phyloP scores from a whole-genome alignment of 495 filamentous ascomycete genomes.

The Aspergillus haitiensis region DNA sequence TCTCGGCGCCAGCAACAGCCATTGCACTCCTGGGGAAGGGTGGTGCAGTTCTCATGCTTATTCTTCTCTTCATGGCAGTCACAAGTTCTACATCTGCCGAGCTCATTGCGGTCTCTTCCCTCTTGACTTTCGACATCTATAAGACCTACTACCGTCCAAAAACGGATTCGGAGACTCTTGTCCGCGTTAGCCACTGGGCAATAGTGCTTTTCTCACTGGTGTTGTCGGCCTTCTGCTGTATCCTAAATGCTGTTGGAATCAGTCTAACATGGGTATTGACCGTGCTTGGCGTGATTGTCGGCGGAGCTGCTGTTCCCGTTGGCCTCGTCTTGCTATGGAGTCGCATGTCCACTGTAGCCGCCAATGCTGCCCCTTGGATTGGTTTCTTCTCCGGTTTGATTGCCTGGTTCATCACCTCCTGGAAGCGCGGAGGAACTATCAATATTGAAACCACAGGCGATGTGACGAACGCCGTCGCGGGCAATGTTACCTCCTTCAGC shows the following conservation, averaged over 20 bases:
- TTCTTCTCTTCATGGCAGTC: constrained; percentile 57
- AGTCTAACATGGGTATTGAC: constrained; percentile 50
- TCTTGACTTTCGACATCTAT: constrained; percentile 59
- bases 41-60: constrained; percentile 48
- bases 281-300: constrained; percentile 47
- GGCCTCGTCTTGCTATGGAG: constrained; percentile 42
- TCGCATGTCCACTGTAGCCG: constrained; percentile 37
- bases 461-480: constrained; percentile 41
- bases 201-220: constrained; percentile 51
- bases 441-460: constrained; percentile 37
- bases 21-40: constrained; percentile 50
- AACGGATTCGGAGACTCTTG: constrained; percentile 43
- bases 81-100: constrained; percentile 52
- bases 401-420: constrained; percentile 39
- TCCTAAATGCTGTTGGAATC: constrained; percentile 45
- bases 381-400: constrained; percentile 32
- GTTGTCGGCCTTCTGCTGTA: constrained; percentile 46
- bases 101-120: constrained; percentile 54
- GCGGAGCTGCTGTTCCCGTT: constrained; percentile 42
- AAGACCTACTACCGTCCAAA: constrained; percentile 52
- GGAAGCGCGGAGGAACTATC: constrained; percentile 32
- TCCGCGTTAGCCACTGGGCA: constrained; percentile 47
- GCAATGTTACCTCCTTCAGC: constrained; percentile 39
- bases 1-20: constrained; percentile 48
- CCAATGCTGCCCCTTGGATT: constrained; percentile 34